A percentile compares a stretch with the other conserved stretches of the same genome.
Conservation (phyloP, 306 rosid genomes). For the Ormosia emarginata region DNA sequence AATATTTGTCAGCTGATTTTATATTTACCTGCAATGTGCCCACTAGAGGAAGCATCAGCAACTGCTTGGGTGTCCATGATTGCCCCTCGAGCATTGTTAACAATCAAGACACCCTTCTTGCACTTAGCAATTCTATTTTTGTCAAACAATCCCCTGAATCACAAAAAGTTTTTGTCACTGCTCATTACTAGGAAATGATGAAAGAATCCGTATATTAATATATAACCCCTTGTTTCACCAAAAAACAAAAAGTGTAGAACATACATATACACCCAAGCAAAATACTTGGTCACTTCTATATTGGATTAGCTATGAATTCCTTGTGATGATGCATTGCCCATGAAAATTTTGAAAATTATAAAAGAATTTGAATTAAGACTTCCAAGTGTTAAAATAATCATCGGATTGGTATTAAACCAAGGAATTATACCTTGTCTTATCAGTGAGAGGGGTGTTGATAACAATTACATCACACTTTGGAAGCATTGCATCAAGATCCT, state of each 20-base stretch:
- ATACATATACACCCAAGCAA: not conserved
- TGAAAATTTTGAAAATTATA: not conserved
- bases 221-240: not conserved
- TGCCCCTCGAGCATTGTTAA: constrained; percentile 95
- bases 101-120: constrained; percentile 84
- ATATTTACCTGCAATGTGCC: constrained; percentile 82
- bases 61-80: constrained; percentile 90
- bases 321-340: not conserved
- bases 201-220: not conserved
- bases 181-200: not conserved
- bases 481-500: constrained; percentile 93
- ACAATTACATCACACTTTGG: constrained; percentile 90
- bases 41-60: constrained; percentile 77
- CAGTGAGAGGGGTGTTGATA: constrained; percentile 89
- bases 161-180: constrained; percentile 16
- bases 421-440: constrained; percentile 70
- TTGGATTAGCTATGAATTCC: not conserved
- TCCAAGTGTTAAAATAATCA: not conserved
- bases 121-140: constrained; percentile 72
- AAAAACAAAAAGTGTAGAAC: not conserved
- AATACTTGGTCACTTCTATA: not conserved
- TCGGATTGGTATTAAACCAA: not conserved
- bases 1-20: not conserved
- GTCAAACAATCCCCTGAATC: constrained; percentile 74
- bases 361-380: not conserved